These are phyloP conservation scores for Chamaecyparis obtusa DNA, from an alignment of 75 land plant species.

Conservation along the genomic window DNA sequence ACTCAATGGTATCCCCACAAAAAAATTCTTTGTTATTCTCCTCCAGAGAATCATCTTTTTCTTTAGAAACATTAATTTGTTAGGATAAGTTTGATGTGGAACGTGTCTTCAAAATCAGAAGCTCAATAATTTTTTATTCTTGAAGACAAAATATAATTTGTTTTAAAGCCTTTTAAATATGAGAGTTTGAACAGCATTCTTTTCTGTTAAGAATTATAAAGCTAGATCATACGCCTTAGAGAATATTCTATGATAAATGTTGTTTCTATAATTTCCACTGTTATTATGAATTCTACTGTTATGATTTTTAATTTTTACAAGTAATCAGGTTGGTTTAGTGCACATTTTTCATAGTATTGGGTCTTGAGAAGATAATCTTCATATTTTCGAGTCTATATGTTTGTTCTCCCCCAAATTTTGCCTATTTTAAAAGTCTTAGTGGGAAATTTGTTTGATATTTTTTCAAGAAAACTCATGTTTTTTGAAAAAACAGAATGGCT, in stretches of 20 bases:
- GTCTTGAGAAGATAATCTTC: neutral
- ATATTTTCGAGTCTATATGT: neutral
- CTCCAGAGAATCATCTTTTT: neutral
- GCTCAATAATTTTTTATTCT: neutral
- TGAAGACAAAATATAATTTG: neutral
- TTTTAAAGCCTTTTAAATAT: neutral
- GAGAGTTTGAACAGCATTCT: neutral
- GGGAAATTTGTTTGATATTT: neutral
- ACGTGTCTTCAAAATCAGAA: neutral
- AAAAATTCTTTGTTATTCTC: neutral
- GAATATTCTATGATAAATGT: neutral
- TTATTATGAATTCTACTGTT: neutral
- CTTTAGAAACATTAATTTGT: too few species aligned
- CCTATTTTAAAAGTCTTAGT: neutral
- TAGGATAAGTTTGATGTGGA: neutral
- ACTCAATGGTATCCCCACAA: neutral
- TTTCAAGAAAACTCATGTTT: too few species aligned
- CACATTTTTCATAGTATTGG: neutral
- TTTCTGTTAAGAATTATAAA: neutral
- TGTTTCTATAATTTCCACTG: neutral
- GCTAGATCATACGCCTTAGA: neutral
- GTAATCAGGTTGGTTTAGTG: neutral
- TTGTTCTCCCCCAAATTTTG: neutral
- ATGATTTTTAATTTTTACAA: neutral
- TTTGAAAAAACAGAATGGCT: too few species aligned